phyloP scores from a whole-genome alignment of 441 rosid genomes.

The Theobroma grandiflorum region DNA sequence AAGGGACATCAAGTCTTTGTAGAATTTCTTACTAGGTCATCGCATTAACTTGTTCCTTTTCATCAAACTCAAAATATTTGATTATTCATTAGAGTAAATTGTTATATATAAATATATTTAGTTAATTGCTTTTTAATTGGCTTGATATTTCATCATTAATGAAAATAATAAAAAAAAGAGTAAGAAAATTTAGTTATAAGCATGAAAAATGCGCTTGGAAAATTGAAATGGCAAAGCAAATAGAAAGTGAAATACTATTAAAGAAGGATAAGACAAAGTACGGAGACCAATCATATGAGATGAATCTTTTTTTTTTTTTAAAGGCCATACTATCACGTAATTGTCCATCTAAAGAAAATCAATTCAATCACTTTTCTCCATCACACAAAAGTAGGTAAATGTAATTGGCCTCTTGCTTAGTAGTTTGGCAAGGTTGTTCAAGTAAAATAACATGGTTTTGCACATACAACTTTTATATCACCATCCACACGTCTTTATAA shows the following conservation, averaged over 20 bases:
- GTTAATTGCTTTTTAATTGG: too few relatives aligned
- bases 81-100: too few relatives aligned
- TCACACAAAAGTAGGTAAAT: not conserved
- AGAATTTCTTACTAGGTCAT: not conserved
- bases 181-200: not conserved
- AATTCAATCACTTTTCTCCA: not conserved
- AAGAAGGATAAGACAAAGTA: conserved; percentile 5
- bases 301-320: too few relatives aligned
- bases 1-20: not conserved
- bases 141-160: too few relatives aligned
- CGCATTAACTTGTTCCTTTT: not conserved
- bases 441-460: not conserved
- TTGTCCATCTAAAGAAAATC: not conserved
- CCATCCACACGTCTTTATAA: not conserved
- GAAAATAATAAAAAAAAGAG: too few relatives aligned
- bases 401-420: not conserved
- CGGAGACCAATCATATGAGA: not conserved
- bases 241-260: not conserved
- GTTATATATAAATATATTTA: too few relatives aligned
- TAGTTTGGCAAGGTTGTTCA: not conserved
- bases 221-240: not conserved
- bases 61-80: not conserved
- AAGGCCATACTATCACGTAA: not conserved
- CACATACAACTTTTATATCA: not conserved
- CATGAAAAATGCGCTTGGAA: not conserved